These are phyloP conservation scores for Sarcodon sp. DNA, from an alignment of 768 basidiomycete genomes.

Conservation along the genomic window DNA sequence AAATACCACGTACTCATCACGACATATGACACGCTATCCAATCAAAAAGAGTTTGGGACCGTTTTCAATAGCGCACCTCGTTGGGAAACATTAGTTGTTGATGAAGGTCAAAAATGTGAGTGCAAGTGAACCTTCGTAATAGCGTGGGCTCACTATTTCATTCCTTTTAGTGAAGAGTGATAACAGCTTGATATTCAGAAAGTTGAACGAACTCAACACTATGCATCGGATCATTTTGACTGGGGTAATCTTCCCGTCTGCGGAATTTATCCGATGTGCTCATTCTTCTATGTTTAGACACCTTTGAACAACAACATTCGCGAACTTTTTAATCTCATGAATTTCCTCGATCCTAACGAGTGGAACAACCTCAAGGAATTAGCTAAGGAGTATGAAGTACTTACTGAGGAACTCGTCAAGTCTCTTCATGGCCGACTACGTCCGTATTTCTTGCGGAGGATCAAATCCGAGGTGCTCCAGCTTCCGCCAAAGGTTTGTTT, in stretches of 20 bases:
- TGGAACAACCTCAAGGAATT: constrained; percentile 70
- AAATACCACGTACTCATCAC: constrained; percentile 88
- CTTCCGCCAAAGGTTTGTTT: constrained; percentile 75
- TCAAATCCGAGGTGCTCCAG: constrained; percentile 86
- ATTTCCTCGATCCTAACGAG: constrained; percentile 73
- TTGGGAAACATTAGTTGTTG: constrained; percentile 91
- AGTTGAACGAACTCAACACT: constrained; percentile 66
- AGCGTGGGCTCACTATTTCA: constrained; percentile 3
- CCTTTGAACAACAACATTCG: constrained; percentile 95
- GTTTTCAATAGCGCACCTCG: constrained; percentile 76
- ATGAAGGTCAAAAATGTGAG: constrained; percentile 87
- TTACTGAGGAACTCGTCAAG: constrained; percentile 71
- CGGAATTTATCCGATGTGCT: neutral
- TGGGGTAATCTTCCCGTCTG: constrained; percentile 34
- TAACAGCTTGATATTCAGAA: constrained; percentile 64
- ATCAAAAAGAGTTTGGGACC: constrained; percentile 48
- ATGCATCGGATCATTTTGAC: constrained; percentile 84
- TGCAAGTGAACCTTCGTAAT: constrained; percentile 6
- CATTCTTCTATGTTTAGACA: constrained; percentile 32
- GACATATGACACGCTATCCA: constrained; percentile 81
- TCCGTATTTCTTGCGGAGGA: constrained; percentile 87
- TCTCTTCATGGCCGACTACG: constrained; percentile 67
- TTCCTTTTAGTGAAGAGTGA: constrained; percentile 67
- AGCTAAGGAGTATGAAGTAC: constrained; percentile 60
- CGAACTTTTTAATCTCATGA: constrained; percentile 95